Conservation (phyloP, 148 eudicot species). For the Vaccinium vitisidaea region DNA sequence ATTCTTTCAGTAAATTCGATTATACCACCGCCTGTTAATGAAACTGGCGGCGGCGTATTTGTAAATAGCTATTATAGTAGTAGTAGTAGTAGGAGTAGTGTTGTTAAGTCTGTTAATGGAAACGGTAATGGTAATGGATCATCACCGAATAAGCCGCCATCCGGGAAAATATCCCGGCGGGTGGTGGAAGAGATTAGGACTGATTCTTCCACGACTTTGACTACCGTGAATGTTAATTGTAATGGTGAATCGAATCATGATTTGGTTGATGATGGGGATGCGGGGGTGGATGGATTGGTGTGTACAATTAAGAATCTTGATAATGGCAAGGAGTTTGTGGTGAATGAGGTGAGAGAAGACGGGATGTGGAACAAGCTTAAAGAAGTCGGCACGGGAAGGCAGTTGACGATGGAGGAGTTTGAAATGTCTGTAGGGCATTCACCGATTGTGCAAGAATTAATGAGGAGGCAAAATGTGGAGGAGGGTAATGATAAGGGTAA, state of each 20-base stretch:
- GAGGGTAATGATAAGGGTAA: constrained; percentile 39
- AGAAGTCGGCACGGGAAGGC: constrained; percentile 88
- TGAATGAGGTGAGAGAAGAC: constrained; percentile 83
- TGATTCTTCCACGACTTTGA: constrained; percentile 12
- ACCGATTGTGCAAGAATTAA: constrained; percentile 86
- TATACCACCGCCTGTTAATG: constrained; percentile 12
- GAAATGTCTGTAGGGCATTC: constrained; percentile 89
- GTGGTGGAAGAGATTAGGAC: constrained; percentile 32
- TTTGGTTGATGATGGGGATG: constrained; percentile 29
- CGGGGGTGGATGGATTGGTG: constrained; percentile 25
- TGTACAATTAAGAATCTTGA: constrained; percentile 88
- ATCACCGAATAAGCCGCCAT: constrained; percentile 49
- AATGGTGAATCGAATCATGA: constrained; percentile 24
- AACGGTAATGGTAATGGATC: constrained; percentile 32
- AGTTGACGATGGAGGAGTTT: constrained; percentile 93
- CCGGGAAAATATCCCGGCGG: constrained; percentile 31
- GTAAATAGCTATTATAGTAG: constrained; percentile 44
- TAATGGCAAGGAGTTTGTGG: constrained; percentile 90
- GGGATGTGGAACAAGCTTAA: constrained; percentile 78
- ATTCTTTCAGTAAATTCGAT: constrained; percentile 45
- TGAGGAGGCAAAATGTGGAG: constrained; percentile 93
- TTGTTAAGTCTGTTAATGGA: constrained; percentile 25
- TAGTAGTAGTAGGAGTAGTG: constrained; percentile 21
- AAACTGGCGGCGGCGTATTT: constrained; percentile 21
- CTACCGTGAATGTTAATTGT: constrained; percentile 12